Base-by-base conservation (phyloP, 139 green algal genomes). In the Micractinium sp. region DNA sequence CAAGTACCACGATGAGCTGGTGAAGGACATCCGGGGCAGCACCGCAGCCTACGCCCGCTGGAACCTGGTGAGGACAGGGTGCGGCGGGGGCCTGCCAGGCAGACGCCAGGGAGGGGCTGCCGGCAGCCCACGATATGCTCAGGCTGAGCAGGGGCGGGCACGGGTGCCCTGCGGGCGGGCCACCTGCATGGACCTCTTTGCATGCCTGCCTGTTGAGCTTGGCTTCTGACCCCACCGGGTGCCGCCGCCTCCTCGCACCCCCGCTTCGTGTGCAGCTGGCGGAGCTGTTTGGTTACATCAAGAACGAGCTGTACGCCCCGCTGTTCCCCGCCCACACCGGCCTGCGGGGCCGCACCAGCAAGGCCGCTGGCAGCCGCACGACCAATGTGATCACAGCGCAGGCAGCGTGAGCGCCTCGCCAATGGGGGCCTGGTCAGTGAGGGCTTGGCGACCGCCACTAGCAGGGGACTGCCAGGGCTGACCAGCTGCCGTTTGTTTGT, bases 1-100 rank as follows among this genome's bases (percentile, higher is more conserved):
- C 66, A 87, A 87, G 82, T 87, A 80, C 66, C 82, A 87, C 66
- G 82, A 87, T 25, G 23, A 38, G 3, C 25, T 87, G 12, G 82
- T 66, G 18, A 3, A 27, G 1, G 82, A 87, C 66, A 78, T 87
- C 38, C 31, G n/a, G 39, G 82, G 82, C 38, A 61, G 25, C 63
- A 60, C 82, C 36, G 2, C 18, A 16, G 82, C 38, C 15, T 38
- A 63, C 66, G 16, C 35, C 66, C 66, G 20, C 19, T 76, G 66
- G 60, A 86, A 86, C 82, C 82, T 41, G 61, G 80, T 73, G 53
- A 23, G 80, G 31, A 33, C 33, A 78, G 15, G 31, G 31, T 4
- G 13, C 27, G 25, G 27, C 25, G 39, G 15, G 31, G 5, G 23
- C 25, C 7, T 22, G 19, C 20, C 35, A n/a, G 0, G 25, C 35